Base-by-base conservation (phyloP, 1,284 basidiomycete genomes). In the Stygiomarasmius scandens region DNA sequence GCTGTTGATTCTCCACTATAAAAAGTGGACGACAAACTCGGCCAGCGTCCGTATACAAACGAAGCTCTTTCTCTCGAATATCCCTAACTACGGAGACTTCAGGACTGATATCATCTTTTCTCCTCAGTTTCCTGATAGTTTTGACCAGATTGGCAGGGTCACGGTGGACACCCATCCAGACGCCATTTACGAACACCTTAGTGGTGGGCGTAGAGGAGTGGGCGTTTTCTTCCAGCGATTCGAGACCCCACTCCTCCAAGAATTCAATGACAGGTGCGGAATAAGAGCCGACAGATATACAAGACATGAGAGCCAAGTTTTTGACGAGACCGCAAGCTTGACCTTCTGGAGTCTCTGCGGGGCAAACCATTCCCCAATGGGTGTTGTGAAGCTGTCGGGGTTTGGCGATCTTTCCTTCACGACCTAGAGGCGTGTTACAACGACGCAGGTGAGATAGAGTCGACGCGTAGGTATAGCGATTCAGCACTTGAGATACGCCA, bases 351-450 rank as follows among this genome's bases (percentile, higher is more conserved):
- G 96, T 99, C 74, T 99, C 96, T 51, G 97, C 97, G 44, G 96
- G 97, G 70, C 95, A 98, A 11, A 99, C 96, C 95, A 99, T 98
- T 47, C 96, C 96, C 96, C 96, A 99, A 71, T 99, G 96, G 1
- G 97, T 98, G 71, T 99, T 99, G 76, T 99, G 97, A 56, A 99
- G 81, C 70, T 99, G 97, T 69, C 97, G 96, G 53, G 97, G 97
- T 73, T 99, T 99, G 53, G 97, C 96, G 58, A 99, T 99, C 80
- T 99, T 99, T 61, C 96, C 96, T 72, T 99, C 97, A 64, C 97
- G 90, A 57, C 97, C 97, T 54, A 99, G 89, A 2, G 97, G 97
- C 0, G 97, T 99, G 73, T 99, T 99, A 71, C 95, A 97, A 29
- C 97, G 92, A 68, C 97, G 95, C 69, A 99, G 77, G 81, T 99